phyloP scores from a whole-genome alignment of 805 yeast species.

The Saturnispora kantuleensis region DNA sequence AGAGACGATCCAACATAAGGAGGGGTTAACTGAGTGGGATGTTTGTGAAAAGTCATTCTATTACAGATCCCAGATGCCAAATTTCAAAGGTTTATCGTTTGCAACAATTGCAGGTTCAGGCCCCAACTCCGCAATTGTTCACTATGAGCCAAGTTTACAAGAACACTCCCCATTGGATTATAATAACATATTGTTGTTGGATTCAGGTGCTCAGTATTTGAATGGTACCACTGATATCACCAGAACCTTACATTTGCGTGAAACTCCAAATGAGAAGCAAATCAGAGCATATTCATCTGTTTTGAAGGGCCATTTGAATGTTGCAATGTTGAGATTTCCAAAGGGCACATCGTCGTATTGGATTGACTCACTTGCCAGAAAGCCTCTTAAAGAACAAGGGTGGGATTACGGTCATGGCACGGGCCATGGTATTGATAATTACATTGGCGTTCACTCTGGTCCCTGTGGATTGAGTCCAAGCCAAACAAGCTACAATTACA shows the following conservation, averaged over 20 bases:
- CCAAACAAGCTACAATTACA: slow-evolving; percentile 28
- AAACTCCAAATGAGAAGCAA: slow-evolving; percentile 45
- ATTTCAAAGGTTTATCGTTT: slow-evolving; percentile 62
- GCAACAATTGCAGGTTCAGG: slow-evolving; percentile 73
- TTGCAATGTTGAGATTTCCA: slow-evolving; percentile 74
- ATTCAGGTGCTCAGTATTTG: slow-evolving; percentile 83
- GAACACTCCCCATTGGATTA: slow-evolving; percentile 54
- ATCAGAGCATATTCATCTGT: slow-evolving; percentile 70
- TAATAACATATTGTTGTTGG: slow-evolving; percentile 61
- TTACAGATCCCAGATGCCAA: slow-evolving; percentile 31
- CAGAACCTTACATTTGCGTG: slow-evolving; percentile 64
- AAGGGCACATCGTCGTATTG: slow-evolving; percentile 63
- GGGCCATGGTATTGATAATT: slow-evolving; percentile 95
- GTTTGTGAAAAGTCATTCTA: slow-evolving; percentile 45
- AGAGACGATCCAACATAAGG: slow-evolving; percentile 35
- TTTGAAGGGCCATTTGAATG: slow-evolving; percentile 81
- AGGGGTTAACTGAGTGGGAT: slow-evolving; percentile 41
- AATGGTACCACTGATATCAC: slow-evolving; percentile 98
- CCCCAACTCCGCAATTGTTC: slow-evolving; percentile 64
- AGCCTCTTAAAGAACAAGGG: slow-evolving; percentile 72
- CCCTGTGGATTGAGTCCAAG: slow-evolving; percentile 69
- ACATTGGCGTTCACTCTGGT: slow-evolving; percentile 86
- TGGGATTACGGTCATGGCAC: slow-evolving; percentile 90
- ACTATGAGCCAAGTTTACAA: slow-evolving; percentile 59
- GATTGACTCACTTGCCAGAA: slow-evolving; percentile 77